Base-by-base conservation (phyloP, 1,284 basidiomycete genomes). In the Naganishia albida region DNA sequence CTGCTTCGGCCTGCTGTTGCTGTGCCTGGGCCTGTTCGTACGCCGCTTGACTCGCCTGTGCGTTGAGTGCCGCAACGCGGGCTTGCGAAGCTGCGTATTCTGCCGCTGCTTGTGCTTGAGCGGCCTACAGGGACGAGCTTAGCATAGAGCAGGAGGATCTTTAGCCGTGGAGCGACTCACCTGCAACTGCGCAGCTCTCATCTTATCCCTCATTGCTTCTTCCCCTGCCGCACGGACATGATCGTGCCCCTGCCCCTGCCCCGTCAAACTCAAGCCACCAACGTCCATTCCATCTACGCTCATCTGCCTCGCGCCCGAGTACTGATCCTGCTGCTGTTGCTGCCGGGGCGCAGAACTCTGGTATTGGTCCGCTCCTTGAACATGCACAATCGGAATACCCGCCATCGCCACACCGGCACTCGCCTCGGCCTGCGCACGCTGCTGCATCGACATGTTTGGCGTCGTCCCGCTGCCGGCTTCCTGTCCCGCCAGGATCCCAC, bases 51-150 rank as follows among this genome's bases (percentile, higher is more conserved):
- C 75, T 74, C 0, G 78, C 78, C 1, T 75, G 74, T 0, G 78
- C 79, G 57, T 80, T 77, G 69, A 80, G 79, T 3, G 77, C 75
- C 7, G 79, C 79, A 0, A 80, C 78, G 7, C 79, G 71, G 20
- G 79, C 78, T 66, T 80, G 76, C 65, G 80, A 78, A 6, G 78
- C 75, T 1, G 78, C 79, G 56, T 77, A 70, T 56, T 80, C 76
- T 7, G 80, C 72, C 25, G 75, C 75, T 18, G 77, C 76, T 65
- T 79, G 77, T 16, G 79, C 78, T 50, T 75, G 72, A 1, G 73
- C 76, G 13, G 78, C 76, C 75, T 80, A 65, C 38, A 28, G 7
- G 28, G 12, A 12, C 3, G 3, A 25, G 25, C 15, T 38, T 18
- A 50, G 38, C 18, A 50, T 10, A 34, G 10, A 7, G 46, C 23